Conservation (phyloP, 192 early-diverging fungal genomes). For the Gamsiella multidivaricata region DNA sequence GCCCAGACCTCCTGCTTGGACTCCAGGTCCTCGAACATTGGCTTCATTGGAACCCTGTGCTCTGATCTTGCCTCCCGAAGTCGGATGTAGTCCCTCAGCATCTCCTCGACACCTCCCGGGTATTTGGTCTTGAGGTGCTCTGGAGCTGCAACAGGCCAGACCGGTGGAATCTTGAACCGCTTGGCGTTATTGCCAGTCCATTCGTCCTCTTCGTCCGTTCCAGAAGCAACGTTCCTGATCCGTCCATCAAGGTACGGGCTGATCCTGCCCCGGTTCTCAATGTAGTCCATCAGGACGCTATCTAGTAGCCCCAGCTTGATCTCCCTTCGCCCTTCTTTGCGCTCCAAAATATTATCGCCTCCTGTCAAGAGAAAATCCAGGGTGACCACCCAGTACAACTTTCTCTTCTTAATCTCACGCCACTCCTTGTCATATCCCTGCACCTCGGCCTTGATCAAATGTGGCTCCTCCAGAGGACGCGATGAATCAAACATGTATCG, state of each 20-base stretch:
- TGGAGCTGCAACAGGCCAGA: slow-evolving; percentile 33
- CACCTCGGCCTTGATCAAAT: slow-evolving; percentile 24
- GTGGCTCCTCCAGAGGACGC: slow-evolving; percentile 9
- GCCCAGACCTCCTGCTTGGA: slow-evolving; percentile 9
- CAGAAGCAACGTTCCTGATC: slow-evolving; percentile 31
- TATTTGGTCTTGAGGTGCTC: slow-evolving; percentile 40
- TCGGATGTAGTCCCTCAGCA: slow-evolving; percentile 18
- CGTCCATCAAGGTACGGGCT: slow-evolving; percentile 49
- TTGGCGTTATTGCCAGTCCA: background rate
- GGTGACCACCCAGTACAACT: slow-evolving; percentile 62
- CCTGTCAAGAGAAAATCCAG: slow-evolving; percentile 70
- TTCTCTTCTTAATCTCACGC: slow-evolving; percentile 47
- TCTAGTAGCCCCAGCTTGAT: slow-evolving; percentile 36
- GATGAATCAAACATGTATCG: slow-evolving; percentile 54
- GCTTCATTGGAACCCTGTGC: background rate
- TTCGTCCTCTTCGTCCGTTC: background rate
- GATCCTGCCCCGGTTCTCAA: slow-evolving; percentile 23
- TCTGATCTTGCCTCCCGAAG: slow-evolving; percentile 5
- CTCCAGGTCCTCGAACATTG: background rate
- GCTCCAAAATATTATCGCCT: slow-evolving; percentile 69
- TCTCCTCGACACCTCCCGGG: slow-evolving; percentile 30
- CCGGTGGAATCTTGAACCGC: background rate
- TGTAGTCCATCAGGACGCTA: slow-evolving; percentile 54
- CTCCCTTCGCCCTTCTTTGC: slow-evolving; percentile 6
- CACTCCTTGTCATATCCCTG: slow-evolving; percentile 47